phyloP scores from a whole-genome alignment of 441 rosid genomes.

The Populus hybrid region DNA sequence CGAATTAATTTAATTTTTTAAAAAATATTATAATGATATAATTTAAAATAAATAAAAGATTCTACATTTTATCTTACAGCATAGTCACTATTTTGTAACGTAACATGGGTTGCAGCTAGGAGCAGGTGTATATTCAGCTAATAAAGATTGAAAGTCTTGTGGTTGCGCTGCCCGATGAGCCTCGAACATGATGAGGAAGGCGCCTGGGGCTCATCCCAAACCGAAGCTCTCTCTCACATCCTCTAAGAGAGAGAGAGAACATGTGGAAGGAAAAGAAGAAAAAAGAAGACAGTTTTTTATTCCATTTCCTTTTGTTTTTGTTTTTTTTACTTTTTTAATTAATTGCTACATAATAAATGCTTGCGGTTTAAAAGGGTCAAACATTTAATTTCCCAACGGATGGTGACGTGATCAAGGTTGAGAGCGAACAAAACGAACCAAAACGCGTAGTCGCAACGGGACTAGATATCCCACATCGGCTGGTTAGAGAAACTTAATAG shows the following conservation, averaged over 20 bases:
- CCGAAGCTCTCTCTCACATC: slow-evolving; percentile 44
- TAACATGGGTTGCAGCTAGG: slow-evolving; percentile 85
- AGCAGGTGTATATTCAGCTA: no score
- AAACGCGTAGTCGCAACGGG: not conserved
- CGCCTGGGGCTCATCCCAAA: slow-evolving; percentile 54
- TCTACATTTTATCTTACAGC: no score
- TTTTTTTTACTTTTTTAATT: no score
- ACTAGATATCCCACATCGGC: not conserved
- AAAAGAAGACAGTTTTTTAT: no score
- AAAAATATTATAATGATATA: no score
- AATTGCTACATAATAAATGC: not conserved
- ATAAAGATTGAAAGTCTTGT: slow-evolving; percentile 80
- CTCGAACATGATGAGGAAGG: slow-evolving; percentile 65
- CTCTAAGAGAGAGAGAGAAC: slow-evolving; percentile 6
- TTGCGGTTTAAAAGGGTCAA: not conserved
- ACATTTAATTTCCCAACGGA: not conserved
- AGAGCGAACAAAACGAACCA: not conserved
- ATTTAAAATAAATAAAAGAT: no score
- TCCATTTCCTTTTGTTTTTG: no score
- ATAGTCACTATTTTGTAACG: slow-evolving; percentile 24
- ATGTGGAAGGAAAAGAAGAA: no score
- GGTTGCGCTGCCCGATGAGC: slow-evolving; percentile 66
- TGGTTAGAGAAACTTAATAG: not conserved
- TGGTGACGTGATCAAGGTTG: not conserved
- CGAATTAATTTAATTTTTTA: no score